These are phyloP conservation scores for Ceratobasidium sp. DNA, from an alignment of 1,284 basidiomycete species.

Conservation along the genomic window DNA sequence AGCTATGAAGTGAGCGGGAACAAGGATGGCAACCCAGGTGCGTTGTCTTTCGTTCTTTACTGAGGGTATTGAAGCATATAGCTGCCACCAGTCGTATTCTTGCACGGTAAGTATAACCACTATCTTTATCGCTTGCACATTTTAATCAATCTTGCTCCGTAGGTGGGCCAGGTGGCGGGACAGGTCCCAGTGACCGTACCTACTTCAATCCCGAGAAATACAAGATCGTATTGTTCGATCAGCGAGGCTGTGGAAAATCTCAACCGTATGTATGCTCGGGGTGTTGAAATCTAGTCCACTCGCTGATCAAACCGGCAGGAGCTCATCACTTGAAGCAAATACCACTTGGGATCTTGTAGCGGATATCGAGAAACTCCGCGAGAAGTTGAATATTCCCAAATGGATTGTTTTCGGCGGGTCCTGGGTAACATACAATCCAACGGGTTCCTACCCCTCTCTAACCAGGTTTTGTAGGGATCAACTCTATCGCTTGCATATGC, in stretches of 20 bases:
- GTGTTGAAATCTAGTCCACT: constrained; percentile 13
- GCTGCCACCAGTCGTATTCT: constrained; percentile 74
- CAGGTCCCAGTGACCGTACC: constrained; percentile 72
- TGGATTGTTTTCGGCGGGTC: constrained; percentile 95
- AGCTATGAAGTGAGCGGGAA: constrained; percentile 88
- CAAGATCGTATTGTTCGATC: constrained; percentile 88
- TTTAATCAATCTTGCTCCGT: constrained; percentile 9
- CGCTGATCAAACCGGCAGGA: constrained; percentile 60
- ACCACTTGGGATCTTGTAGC: constrained; percentile 96
- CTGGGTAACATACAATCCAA: constrained; percentile 69
- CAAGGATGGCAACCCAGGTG: constrained; percentile 79
- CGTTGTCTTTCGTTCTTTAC: constrained; percentile 28
- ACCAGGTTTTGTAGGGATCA: constrained; percentile 73
- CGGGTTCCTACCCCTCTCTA: no score
- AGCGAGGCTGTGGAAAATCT: constrained; percentile 88
- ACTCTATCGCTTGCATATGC: constrained; percentile 92
- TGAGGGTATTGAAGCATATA: constrained; percentile 19
- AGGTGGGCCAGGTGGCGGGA: constrained; percentile 84
- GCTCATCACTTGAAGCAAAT: constrained; percentile 84
- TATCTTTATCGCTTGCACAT: constrained; percentile 28
- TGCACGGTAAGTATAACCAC: constrained; percentile 70
- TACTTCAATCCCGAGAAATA: constrained; percentile 90
- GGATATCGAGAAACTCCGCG: constrained; percentile 87
- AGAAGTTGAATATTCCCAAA: constrained; percentile 79
- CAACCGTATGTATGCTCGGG: constrained; percentile 70